Evolutionary conservation across 2,329 filamentous ascomycete species (phyloP).

Genomic region (Coniella lustricola): DNA sequence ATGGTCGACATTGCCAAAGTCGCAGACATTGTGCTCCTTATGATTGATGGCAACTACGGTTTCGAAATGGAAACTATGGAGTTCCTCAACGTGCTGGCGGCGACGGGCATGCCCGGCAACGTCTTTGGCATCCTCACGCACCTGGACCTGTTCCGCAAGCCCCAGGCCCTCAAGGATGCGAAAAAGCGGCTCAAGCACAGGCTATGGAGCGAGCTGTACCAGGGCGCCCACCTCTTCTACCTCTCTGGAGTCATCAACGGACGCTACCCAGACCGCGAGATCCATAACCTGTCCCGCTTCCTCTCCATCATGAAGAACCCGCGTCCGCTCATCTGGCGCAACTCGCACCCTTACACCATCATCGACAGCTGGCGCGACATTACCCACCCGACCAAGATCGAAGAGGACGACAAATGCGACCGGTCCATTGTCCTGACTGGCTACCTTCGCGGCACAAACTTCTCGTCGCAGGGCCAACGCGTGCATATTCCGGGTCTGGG

Average conservation of each 20-base stretch:
- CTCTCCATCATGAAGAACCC: conserved; percentile 99
- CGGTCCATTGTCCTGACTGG: conserved; percentile 86
- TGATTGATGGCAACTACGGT: conserved; percentile 98
- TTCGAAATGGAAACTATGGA: conserved; percentile 99
- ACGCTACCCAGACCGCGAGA: conserved; percentile 89
- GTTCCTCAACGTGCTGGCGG: conserved; percentile 88
- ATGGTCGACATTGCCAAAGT: conserved; percentile 98
- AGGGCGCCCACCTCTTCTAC: conserved; percentile 95
- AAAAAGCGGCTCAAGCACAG: conserved; percentile 96
- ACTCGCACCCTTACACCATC: conserved; percentile 88
- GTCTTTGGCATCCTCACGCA: conserved; percentile 97
- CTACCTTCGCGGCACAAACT: conserved; percentile 91
- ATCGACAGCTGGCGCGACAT: conserved; percentile 94
- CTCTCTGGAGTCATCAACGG: conserved; percentile 95
- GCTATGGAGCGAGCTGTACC: conserved; percentile 95
- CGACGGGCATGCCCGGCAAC: conserved; percentile 96
- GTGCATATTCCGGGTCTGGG: conserved; percentile 91
- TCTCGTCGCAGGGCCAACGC: conserved; percentile 73
- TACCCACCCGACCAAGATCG: conserved; percentile 85
- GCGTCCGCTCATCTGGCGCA: conserved; percentile 90
- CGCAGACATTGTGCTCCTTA: conserved; percentile 90
- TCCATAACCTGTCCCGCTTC: conserved; percentile 92
- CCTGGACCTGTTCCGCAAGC: conserved; percentile 90
- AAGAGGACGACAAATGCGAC: conserved; percentile 83
- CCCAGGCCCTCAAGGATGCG: conserved; percentile 81